Base-by-base conservation (phyloP, 495 filamentous ascomycete species). In the Halenospora varia region DNA sequence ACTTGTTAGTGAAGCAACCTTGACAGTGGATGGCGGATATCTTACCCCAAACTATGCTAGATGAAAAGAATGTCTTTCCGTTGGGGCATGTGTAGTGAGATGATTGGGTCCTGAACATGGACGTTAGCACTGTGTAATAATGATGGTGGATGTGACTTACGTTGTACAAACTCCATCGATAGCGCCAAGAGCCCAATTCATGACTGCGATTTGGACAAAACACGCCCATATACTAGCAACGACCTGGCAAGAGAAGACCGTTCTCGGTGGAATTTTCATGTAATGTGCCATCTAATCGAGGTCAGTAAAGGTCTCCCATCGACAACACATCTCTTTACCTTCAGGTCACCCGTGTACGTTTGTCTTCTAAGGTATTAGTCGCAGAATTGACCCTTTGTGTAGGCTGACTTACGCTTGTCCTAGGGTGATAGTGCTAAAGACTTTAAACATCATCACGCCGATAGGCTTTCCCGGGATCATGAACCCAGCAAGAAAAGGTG, bases 391-490 rank as follows among this genome's bases (percentile, higher is more conserved):
- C 29, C 29, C 13, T 35, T 35, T 4, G 13, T 35, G 1, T 66
- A 59, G 53, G 66, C 66, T 77, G 69, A 74, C 75, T 22, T 80
- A 68, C 18, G 77, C 75, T 66, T 81, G 78, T n/a, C 76, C 74
- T 65, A 82, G 75, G 39, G 75, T 80, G 40, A 86, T 83, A 51
- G 83, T 84, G 17, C 82, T 82, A 56, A 78, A 85, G 3, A 79
- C 80, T 59, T 84, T 84, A 71, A 89, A 89, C 62, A 86, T 74
- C 86, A 88, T 89, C 40, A 87, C 76, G 0, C 82, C 86, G 18
- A 88, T 59, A 0, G 86, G 86, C 25, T 76, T 67, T 2, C 86
- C 86, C 1, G 85, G 79, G 53, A 86, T 84, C 26, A 86, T 84
- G 67, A 88, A 88, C 0, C 86, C 86, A 20, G 78, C 84, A 46